Conservation (phyloP, 2,329 filamentous ascomycete species). For the Trichoderma harzianum region DNA sequence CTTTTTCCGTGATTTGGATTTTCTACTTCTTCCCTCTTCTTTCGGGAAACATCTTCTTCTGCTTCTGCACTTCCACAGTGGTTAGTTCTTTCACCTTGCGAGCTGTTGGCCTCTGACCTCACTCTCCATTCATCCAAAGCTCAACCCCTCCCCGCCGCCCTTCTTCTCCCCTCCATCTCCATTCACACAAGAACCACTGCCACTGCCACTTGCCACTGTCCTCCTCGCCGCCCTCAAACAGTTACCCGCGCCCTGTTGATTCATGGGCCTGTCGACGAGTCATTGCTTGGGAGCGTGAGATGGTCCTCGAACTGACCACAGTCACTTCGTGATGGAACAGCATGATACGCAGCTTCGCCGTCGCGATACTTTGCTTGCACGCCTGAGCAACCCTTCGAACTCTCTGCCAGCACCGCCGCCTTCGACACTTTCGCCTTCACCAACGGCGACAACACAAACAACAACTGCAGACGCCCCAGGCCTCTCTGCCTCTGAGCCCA, state of each 20-base stretch:
- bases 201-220: background rate
- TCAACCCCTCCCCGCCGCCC: constrained; percentile 12
- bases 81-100: constrained; percentile 17
- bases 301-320: constrained; percentile 28
- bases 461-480: constrained; percentile 17
- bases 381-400: constrained; percentile 22
- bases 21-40: background rate
- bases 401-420: background rate
- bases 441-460: constrained; percentile 14
- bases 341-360: constrained; percentile 31
- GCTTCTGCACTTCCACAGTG: background rate
- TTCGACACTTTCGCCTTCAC: background rate
- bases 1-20: background rate
- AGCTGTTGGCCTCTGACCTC: constrained; percentile 16
- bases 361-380: constrained; percentile 30
- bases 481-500: constrained; percentile 45
- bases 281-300: constrained; percentile 26
- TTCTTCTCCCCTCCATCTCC: background rate
- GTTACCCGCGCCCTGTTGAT: constrained; percentile 1
- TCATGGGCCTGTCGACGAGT: constrained; percentile 24
- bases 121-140: background rate
- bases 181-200: background rate
- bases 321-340: constrained; percentile 52
- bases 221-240: background rate
- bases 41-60: background rate